Conservation (phyloP, 257 asterid genomes). For the Solanum piurae region DNA sequence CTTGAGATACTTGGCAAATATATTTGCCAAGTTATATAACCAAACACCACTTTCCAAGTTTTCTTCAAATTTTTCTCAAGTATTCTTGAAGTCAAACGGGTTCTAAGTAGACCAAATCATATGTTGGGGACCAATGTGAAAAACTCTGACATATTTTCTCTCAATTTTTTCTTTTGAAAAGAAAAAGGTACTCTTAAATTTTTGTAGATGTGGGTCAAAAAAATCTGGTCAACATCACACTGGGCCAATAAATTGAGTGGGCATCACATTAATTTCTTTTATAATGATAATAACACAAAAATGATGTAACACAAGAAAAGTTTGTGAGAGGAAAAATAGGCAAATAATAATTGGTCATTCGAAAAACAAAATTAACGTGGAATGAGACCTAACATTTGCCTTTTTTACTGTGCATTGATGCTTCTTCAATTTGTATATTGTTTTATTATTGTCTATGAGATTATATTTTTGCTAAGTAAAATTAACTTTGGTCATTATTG, state of each 20-base stretch:
- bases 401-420: neutral
- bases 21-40: too few species aligned
- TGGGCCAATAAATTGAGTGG: conserved; percentile 11
- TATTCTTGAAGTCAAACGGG: neutral
- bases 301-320: neutral
- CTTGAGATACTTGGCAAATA: too few species aligned
- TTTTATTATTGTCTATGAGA: too few species aligned
- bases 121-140: neutral
- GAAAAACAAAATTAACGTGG: neutral
- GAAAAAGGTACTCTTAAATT: neutral
- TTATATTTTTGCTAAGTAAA: neutral
- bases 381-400: neutral
- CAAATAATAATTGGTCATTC: neutral
- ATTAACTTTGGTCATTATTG: neutral
- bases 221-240: neutral
- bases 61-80: too few species aligned
- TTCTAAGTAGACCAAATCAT: neutral
- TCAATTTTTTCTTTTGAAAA: neutral
- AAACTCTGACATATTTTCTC: neutral
- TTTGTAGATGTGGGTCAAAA: neutral
- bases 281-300: neutral
- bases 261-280: neutral
- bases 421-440: neutral
- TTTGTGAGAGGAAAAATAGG: neutral
- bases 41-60: too few species aligned